Percentiles rank a stretch among this genome's conserved stretches.
phyloP scores from a whole-genome alignment of 148 eudicot species.

The Amaranthus hypochondriacus region DNA sequence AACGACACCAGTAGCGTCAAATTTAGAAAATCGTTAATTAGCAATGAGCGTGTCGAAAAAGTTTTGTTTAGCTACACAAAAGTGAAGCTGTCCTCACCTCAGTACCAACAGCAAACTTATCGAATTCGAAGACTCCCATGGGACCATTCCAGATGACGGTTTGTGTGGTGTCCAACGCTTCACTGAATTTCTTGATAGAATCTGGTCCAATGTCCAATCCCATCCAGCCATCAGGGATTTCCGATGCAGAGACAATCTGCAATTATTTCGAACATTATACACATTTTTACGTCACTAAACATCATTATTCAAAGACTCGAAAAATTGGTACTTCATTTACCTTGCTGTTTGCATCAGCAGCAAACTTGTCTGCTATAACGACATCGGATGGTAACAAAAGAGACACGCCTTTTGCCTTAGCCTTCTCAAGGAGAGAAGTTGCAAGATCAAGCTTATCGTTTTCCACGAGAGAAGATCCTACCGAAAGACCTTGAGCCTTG shows the following conservation, averaged over 20 bases:
- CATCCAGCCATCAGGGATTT: constrained; percentile 96
- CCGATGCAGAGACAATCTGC: constrained; percentile 77
- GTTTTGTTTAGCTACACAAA: too few relatives aligned
- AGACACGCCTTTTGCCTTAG: constrained; percentile 81
- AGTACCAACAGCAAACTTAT: constrained; percentile 69
- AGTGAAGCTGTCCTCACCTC: constrained; percentile 37
- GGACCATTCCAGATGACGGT: constrained; percentile 97
- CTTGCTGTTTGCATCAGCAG: constrained; percentile 96
- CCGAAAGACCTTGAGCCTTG: constrained; percentile 87
- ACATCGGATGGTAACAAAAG: constrained; percentile 79
- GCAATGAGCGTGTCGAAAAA: too few relatives aligned
- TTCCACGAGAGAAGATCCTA: constrained; percentile 87
- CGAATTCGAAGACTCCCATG: constrained; percentile 93
- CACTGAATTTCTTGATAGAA: constrained; percentile 71
- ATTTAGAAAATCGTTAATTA: too few relatives aligned
- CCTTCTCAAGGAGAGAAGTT: constrained; percentile 71
- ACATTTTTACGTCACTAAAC: not conserved
- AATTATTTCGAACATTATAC: constrained; percentile 15
- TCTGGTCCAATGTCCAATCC: constrained; percentile 96
- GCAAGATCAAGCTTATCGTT: constrained; percentile 83
- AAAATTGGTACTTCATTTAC: constrained; percentile 23
- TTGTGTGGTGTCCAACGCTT: constrained; percentile 75
- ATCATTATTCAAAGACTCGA: not conserved
- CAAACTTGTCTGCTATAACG: constrained; percentile 86
- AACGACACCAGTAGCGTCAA: not conserved